Evolutionary conservation across 2,329 filamentous ascomycete species (phyloP).

Genomic region (Curvularia spicifera): DNA sequence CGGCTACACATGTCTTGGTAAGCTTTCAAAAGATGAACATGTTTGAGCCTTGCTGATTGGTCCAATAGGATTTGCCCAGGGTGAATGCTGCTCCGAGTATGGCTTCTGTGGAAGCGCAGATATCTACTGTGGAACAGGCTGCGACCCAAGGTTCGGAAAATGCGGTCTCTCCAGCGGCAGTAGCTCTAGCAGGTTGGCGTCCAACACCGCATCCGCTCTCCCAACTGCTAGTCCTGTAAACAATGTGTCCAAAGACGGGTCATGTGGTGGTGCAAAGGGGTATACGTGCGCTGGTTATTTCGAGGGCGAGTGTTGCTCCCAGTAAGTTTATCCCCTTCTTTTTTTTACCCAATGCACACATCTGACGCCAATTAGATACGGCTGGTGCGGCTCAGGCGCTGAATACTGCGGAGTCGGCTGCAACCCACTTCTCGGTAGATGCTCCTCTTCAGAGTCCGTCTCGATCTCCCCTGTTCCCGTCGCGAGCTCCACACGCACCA

Average conservation of each 20-base stretch:
- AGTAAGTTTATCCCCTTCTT: conserved; percentile 9
- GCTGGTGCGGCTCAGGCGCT: conserved; percentile 18
- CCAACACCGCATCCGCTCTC: neutral
- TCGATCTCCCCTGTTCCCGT: neutral
- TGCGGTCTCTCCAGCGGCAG: conserved; percentile 4
- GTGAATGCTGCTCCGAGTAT: conserved; percentile 47
- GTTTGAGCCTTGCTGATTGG: neutral
- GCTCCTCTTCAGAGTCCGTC: neutral
- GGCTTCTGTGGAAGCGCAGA: conserved; percentile 47
- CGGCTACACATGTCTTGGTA: conserved; percentile 30
- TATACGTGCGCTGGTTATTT: conserved; percentile 24
- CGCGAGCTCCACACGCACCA: neutral
- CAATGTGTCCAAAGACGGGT: conserved; percentile 19
- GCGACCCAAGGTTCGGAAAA: conserved; percentile 37
- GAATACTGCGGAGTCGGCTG: conserved; percentile 14
- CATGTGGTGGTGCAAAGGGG: conserved; percentile 20
- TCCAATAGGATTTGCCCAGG: conserved; percentile 36
- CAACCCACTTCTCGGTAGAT: conserved; percentile 12
- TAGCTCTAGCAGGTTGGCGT: neutral
- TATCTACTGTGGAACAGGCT: conserved; percentile 37
- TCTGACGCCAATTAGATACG: conserved; percentile 1
- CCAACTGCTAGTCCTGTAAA: conserved; percentile 7
- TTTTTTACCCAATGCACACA: neutral
- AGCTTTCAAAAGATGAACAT: neutral
- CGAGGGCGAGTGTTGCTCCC: conserved; percentile 30